Conservation (phyloP, 257 asterid genomes). For the Rhazya stricta region DNA sequence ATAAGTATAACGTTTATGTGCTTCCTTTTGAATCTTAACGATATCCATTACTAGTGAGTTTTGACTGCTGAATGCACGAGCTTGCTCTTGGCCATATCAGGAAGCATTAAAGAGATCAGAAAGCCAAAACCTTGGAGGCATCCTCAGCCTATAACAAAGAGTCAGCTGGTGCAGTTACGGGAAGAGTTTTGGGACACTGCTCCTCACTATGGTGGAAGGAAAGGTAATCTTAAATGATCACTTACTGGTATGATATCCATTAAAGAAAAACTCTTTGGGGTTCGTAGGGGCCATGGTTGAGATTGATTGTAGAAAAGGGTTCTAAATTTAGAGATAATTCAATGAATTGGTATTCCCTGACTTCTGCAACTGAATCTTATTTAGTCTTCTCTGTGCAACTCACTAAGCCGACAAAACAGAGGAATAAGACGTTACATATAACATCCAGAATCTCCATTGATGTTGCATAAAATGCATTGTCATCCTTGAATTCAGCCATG, state of each 20-base stretch:
- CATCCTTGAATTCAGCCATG: neutral
- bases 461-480: no score
- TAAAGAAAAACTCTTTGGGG: neutral
- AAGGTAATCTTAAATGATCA: constrained; percentile 36
- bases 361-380: neutral
- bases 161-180: constrained; percentile 69
- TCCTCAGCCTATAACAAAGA: constrained; percentile 75
- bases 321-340: neutral
- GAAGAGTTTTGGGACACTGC: constrained; percentile 96
- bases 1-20: no score
- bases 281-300: neutral
- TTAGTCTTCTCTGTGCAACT: neutral
- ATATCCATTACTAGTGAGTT: neutral
- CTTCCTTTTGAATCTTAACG: neutral
- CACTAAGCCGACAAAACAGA: neutral
- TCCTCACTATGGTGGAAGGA: constrained; percentile 79
- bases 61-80: neutral
- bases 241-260: neutral
- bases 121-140: constrained; percentile 87
- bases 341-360: neutral
- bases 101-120: constrained; percentile 39
- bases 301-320: neutral
- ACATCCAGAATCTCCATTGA: no score
- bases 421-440: neutral
- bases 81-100: constrained; percentile 21